These are phyloP conservation scores for Clavariopsis aquatica DNA, from an alignment of 495 filamentous ascomycete species.

Conservation along the genomic window DNA sequence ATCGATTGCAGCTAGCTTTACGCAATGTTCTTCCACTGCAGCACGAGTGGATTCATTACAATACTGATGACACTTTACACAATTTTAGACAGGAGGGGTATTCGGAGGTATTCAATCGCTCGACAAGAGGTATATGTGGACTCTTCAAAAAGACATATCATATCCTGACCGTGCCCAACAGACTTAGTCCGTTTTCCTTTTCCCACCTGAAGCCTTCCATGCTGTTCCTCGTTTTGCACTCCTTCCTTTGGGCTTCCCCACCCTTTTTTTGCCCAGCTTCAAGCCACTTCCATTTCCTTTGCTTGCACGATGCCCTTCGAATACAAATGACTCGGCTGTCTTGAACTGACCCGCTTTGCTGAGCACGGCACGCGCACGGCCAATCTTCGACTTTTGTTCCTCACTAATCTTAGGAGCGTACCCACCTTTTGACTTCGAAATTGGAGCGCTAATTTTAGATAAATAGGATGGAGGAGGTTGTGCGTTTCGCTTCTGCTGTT, in stretches of 20 bases:
- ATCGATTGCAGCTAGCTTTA: no score
- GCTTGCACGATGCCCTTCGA: constrained; percentile 84
- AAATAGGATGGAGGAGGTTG: constrained; percentile 37
- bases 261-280: constrained; percentile 57
- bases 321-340: constrained; percentile 70
- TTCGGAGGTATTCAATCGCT: no score
- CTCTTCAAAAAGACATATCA: neutral
- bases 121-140: neutral
- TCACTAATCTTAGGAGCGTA: constrained; percentile 66
- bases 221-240: constrained; percentile 47
- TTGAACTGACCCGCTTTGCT: constrained; percentile 71
- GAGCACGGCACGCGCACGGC: constrained; percentile 79
- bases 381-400: constrained; percentile 69
- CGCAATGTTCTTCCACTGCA: no score
- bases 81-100: no score
- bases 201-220: constrained; percentile 51
- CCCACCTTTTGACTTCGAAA: constrained; percentile 44
- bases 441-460: constrained; percentile 8
- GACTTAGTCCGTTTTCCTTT: constrained; percentile 23
- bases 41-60: no score
- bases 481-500: constrained; percentile 69
- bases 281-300: constrained; percentile 58
- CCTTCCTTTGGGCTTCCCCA: constrained; percentile 55
- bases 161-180: neutral
- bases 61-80: no score